phyloP scores from a whole-genome alignment of 169 alveolate species.

The Cryptosporidium canis region DNA sequence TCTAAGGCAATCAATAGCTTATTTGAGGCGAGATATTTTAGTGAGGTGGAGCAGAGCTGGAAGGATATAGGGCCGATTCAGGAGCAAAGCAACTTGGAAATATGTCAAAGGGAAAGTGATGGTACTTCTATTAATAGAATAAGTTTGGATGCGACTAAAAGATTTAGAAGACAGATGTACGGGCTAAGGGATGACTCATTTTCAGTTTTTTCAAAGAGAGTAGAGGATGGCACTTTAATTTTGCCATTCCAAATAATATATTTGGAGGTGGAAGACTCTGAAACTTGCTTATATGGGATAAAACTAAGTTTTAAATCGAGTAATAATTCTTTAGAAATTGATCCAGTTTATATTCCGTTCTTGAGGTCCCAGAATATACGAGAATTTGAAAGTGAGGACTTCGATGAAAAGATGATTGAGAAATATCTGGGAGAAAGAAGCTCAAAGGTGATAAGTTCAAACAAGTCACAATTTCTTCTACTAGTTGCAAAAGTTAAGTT shows the following conservation, averaged over 20 bases:
- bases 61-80: neutral
- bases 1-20: neutral
- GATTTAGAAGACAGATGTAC: slow-evolving; percentile 27
- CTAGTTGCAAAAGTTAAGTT: slow-evolving; percentile 21
- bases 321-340: slow-evolving; percentile 5
- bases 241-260: slow-evolving; percentile 48
- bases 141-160: neutral
- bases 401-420: neutral
- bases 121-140: neutral
- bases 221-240: neutral
- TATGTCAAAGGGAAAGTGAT: neutral
- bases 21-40: neutral
- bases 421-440: neutral
- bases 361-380: slow-evolving; percentile 20
- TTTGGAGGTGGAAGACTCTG: neutral
- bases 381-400: slow-evolving; percentile 5
- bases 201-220: slow-evolving; percentile 3
- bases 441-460: neutral
- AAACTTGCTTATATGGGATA: slow-evolving; percentile 26
- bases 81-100: neutral
- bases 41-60: neutral
- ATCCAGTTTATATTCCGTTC: slow-evolving; percentile 30
- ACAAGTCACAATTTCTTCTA: neutral
- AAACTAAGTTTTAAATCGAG: slow-evolving; percentile 18
- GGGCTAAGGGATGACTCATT: slow-evolving; percentile 26